Conservation (phyloP, 2,329 filamentous ascomycete species). For the Dothidotthia symphoricarpi region DNA sequence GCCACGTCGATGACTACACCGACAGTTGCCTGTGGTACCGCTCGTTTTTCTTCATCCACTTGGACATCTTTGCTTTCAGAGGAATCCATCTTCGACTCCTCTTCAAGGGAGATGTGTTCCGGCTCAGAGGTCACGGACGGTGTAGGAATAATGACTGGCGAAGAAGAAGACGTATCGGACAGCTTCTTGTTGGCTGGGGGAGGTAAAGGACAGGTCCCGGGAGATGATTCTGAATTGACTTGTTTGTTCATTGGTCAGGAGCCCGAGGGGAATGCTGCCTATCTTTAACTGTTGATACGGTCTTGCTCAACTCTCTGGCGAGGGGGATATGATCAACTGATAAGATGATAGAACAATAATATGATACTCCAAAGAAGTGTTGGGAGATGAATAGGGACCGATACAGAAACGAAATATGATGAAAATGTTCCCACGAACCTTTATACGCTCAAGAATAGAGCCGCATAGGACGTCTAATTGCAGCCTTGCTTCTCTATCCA, state of each 20-base stretch:
- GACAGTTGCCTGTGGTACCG: conserved; percentile 3
- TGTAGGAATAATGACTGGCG: conserved; percentile 25
- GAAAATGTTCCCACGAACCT: conserved; percentile 5
- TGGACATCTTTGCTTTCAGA: conserved; percentile 11
- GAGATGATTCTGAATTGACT: conserved; percentile 9
- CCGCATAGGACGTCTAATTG: conserved; percentile 2
- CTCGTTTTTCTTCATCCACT: conserved; percentile 4
- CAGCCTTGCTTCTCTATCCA: conserved; percentile 10
- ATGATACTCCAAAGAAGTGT: too few relatives aligned
- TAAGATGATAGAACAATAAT: too few relatives aligned
- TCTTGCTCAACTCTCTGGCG: not conserved
- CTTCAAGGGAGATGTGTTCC: conserved; percentile 15
- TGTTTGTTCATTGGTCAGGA: conserved; percentile 22
- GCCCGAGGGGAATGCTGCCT: not conserved
- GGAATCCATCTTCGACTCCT: conserved; percentile 13
- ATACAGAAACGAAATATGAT: too few relatives aligned
- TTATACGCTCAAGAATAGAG: conserved; percentile 5
- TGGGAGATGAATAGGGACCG: too few relatives aligned
- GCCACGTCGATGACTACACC: conserved; percentile 4
- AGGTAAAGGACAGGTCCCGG: conserved; percentile 7
- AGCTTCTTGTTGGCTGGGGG: conserved; percentile 10
- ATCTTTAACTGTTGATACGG: not conserved
- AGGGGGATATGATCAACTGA: too few relatives aligned
- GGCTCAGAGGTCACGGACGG: conserved; percentile 24
- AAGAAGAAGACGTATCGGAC: conserved; percentile 24